A percentile compares a stretch with the other conserved stretches of the same genome.
phyloP scores from a whole-genome alignment of 805 yeast species.

The Starmerella vitae region DNA sequence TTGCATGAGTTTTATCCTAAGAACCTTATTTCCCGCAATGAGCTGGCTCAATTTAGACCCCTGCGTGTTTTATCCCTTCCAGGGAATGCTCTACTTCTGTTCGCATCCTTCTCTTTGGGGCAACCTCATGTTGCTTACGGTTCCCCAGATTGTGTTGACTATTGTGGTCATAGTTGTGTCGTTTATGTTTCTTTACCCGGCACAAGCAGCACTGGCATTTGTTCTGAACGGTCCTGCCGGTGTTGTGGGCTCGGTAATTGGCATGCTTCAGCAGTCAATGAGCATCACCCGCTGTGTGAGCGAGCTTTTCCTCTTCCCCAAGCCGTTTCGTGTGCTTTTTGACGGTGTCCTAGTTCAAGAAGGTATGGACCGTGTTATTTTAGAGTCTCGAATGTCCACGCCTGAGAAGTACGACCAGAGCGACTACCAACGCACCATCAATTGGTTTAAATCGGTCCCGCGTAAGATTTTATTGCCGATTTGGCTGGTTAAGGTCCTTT shows the following conservation, averaged over 20 bases:
- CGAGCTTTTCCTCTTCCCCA: constrained; percentile 34
- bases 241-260: constrained; percentile 33
- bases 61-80: constrained; percentile 24
- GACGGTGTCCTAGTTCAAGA: constrained; percentile 37
- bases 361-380: constrained; percentile 34
- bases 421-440: constrained; percentile 28
- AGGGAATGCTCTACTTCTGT: constrained; percentile 34
- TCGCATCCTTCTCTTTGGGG: constrained; percentile 36
- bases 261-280: constrained; percentile 34
- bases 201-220: constrained; percentile 32
- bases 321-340: constrained; percentile 35
- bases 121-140: constrained; percentile 31
- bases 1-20: background rate
- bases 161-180: constrained; percentile 29
- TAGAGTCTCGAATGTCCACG: constrained; percentile 28
- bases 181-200: constrained; percentile 34
- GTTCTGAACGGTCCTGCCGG: constrained; percentile 42
- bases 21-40: constrained; percentile 1
- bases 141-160: constrained; percentile 36
- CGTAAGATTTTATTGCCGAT: constrained; percentile 30
- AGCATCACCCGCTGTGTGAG: constrained; percentile 34
- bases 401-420: constrained; percentile 22
- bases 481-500: constrained; percentile 30
- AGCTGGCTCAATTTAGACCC: constrained; percentile 7
- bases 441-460: constrained; percentile 29